Evolutionary conservation across 371 early-diverging fungal genomes (phyloP), one percentile per base, ranked within the genome.

Genomic region (Circinella minor): DNA sequence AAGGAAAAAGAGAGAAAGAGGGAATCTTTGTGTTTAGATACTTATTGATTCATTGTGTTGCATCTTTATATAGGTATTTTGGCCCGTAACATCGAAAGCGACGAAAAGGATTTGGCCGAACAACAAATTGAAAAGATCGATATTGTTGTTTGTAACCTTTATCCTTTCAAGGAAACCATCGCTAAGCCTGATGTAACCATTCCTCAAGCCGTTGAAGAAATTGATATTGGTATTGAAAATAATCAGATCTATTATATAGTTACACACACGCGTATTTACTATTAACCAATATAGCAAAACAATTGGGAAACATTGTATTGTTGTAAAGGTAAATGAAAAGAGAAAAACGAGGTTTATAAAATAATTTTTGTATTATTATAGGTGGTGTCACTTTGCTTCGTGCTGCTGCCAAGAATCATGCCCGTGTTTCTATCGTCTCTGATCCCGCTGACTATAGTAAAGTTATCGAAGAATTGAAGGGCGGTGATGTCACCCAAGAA

Each of bases 391-490:
- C 99, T 18, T 88, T 98, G 67, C 88, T 98, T 61, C 93, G 99
- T 70, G 99, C 99, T 67, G 99, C 98, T 69, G 99, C 99, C 74
- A 98, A 98, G 91, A 98, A 98, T 87, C 98, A 98, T 77, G 93
- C 91, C 36, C 93, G 99, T 60, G 98, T 98, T 55, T 90, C 95
- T 61, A 91, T 98, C 55, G 79, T 96, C 46, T 93, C 92, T 62
- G 98, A 98, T 78, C 98, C 98, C 63, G 79, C 83, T 54, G 99
- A 98, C 77, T 98, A 98, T 77, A 67, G 88, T 36, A 86, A 82
- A 59, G 80, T 98, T 65, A 79, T 96, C 71, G 75, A 77, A 37
- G 94, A 96, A 80, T 81, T 95, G 65, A 87, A 83, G 84, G 74
- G 63, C 17, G 79, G 78, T 66, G 81, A 84, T 36, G 73, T 76